Conservation (phyloP, 192 early-diverging fungal genomes). For the Coemansia sp. region DNA sequence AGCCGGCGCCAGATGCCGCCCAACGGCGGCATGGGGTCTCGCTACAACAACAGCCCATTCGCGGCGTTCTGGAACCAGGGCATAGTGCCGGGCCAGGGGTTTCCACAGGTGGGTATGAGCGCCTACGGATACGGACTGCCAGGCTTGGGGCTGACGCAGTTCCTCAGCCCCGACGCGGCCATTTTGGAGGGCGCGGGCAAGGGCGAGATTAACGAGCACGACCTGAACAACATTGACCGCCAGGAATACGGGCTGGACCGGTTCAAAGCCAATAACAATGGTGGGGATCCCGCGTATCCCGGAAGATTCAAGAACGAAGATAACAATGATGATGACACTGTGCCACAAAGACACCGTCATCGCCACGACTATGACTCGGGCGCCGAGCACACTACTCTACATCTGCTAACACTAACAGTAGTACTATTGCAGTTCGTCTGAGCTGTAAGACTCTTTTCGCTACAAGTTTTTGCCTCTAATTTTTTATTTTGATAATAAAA, state of each 20-base stretch:
- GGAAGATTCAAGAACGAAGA: slow-evolving; percentile 38
- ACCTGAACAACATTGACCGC: slow-evolving; percentile 34
- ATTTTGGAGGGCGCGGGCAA: slow-evolving; percentile 41
- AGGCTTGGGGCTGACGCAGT: slow-evolving; percentile 24
- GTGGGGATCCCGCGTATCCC: slow-evolving; percentile 34
- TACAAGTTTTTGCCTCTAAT: background rate
- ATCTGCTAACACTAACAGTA: background rate
- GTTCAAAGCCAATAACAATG: slow-evolving; percentile 9
- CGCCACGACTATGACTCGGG: slow-evolving; percentile 7
- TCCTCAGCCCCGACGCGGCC: slow-evolving; percentile 25
- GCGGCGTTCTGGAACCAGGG: slow-evolving; percentile 45
- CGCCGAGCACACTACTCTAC: background rate
- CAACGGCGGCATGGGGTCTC: slow-evolving; percentile 20
- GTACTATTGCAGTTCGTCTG: background rate
- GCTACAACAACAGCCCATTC: slow-evolving; percentile 28
- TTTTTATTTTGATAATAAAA: background rate
- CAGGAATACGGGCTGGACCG: slow-evolving; percentile 19
- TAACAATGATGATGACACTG: slow-evolving; percentile 4
- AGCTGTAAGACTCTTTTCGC: background rate
- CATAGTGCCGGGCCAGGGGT: slow-evolving; percentile 43
- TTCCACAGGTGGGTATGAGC: slow-evolving; percentile 51
- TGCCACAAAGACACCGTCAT: background rate
- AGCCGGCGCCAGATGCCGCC: slow-evolving; percentile 21
- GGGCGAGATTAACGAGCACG: slow-evolving; percentile 38
- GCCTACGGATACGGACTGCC: slow-evolving; percentile 49